Conservation (phyloP, 805 yeast species). For the Candida taoyuanica region DNA sequence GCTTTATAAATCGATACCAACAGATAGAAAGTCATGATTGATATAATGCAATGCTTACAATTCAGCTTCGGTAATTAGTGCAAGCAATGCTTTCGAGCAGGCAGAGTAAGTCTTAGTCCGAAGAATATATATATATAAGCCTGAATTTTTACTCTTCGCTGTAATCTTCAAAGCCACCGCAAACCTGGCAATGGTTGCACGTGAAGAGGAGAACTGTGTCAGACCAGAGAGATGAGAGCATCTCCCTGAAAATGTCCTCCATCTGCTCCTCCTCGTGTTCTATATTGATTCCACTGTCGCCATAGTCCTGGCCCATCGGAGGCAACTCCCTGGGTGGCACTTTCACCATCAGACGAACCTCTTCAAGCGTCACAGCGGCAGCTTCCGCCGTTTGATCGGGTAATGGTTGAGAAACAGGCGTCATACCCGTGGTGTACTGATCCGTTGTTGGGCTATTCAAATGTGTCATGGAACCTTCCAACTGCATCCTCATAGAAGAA, state of each 20-base stretch:
- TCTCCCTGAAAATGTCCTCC: neutral
- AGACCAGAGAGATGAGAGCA: neutral
- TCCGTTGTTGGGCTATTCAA: too few relatives aligned
- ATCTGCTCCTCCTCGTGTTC: neutral
- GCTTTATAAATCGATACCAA: too few relatives aligned
- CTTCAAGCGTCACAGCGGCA: conserved; percentile 10
- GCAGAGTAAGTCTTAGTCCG: too few relatives aligned
- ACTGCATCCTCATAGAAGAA: conserved; percentile 1
- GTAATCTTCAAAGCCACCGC: neutral
- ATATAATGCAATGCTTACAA: too few relatives aligned
- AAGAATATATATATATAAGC: too few relatives aligned
- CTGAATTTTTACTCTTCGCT: neutral
- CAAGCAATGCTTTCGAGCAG: too few relatives aligned
- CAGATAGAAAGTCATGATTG: too few relatives aligned
- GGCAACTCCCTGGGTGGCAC: conserved; percentile 6
- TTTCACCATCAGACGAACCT: conserved; percentile 7
- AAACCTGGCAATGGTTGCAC: neutral
- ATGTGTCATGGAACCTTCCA: too few relatives aligned
- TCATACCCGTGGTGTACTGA: too few relatives aligned
- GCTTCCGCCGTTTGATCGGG: conserved; percentile 2
- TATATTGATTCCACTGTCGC: neutral
- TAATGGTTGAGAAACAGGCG: neutral
- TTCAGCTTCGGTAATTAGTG: too few relatives aligned
- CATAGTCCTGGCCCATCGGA: neutral
- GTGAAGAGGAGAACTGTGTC: neutral